Evolutionary conservation across 2,329 filamentous ascomycete species (phyloP).

Genomic region (Geosmithia morbida): DNA sequence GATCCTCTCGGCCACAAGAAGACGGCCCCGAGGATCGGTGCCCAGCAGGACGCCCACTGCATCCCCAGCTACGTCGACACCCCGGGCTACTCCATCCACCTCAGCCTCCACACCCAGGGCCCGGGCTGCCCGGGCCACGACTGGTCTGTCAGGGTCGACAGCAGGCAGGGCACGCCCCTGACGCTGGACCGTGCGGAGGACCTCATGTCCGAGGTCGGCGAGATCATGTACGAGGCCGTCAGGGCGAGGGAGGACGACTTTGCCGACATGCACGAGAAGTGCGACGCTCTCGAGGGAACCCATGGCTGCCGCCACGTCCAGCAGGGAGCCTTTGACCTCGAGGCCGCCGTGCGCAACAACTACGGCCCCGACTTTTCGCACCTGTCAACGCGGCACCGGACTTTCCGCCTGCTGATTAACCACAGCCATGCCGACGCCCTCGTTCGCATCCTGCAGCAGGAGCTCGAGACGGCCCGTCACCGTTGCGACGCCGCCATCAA

Average conservation of each 20-base stretch:
- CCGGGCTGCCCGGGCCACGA: constrained; percentile 16
- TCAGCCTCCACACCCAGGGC: constrained; percentile 28
- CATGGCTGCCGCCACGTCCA: constrained; percentile 23
- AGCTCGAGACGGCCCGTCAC: constrained; percentile 21
- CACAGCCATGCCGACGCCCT: constrained; percentile 25
- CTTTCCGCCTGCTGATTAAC: constrained; percentile 29
- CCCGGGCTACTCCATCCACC: constrained; percentile 33
- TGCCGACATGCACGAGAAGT: constrained; percentile 21
- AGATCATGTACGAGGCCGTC: constrained; percentile 24
- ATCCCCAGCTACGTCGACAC: constrained; percentile 32
- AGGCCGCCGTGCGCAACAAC: constrained; percentile 31
- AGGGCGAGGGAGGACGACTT: constrained; percentile 24
- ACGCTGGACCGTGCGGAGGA: constrained; percentile 29
- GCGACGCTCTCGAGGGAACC: constrained; percentile 18
- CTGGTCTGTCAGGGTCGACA: constrained; percentile 26
- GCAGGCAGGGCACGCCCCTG: constrained; percentile 31
- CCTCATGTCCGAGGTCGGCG: constrained; percentile 28
- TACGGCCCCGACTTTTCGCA: constrained; percentile 32
- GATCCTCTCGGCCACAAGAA: constrained; percentile 20
- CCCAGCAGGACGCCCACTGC: constrained; percentile 29
- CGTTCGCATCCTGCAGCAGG: constrained; percentile 20
- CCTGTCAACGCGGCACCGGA: constrained; percentile 25
- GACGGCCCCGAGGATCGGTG: constrained; percentile 22
- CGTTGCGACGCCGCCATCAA: constrained; percentile 24
- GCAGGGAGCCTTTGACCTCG: constrained; percentile 28